Base-by-base conservation (phyloP, 495 filamentous ascomycete species). In the Hapsidospora chrysogenum region DNA sequence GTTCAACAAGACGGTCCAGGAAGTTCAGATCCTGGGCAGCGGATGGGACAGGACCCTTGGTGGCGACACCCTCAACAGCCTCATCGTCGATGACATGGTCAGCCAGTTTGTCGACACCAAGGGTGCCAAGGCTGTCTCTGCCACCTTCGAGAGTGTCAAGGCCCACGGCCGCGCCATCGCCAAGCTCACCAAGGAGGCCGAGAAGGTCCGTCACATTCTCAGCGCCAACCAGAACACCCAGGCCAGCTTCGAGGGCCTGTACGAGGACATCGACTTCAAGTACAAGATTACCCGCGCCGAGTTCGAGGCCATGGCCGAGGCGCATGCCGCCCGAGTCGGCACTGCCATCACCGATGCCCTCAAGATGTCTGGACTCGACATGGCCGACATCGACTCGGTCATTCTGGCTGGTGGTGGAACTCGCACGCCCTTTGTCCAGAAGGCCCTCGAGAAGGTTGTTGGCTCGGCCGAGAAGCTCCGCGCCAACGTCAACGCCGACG, bases 1-100 rank as follows among this genome's bases (percentile, higher is more conserved):
- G 45, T 92, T 72, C 67, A 99, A 93, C 62, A 99, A 99, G 66
- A 93, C 86, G 9, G 56, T 96, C 32, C 89, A 95, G 53, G 89
- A 96, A 56, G 74, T 96, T 17, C 70, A 78, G 30, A 83, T 94
- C 31, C 41, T 96, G 33, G 89, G 85, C 35, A 63, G 68, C 36
- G 80, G 84, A 26, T 96, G 85, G 82, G 87, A 96, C 47, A 74
- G 72, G 47, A 78, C 77, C 2, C 72, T 99, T 10, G 89, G 89
- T 20, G 89, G 89, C 14, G 92, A 99, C 47, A 65, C 76, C 23
- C 64, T 96, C 42, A 99, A 95, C 48, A 71, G 76, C 29, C 60
- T 92, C 33, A 78, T 99, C 43, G 65, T 94, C 23, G 66, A 92
- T 39, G 76, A 96, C 50, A 87, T 95, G 78, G 56, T 93, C 32